phyloP scores from a whole-genome alignment of 257 asterid genomes.

The Nicotiana otophora region DNA sequence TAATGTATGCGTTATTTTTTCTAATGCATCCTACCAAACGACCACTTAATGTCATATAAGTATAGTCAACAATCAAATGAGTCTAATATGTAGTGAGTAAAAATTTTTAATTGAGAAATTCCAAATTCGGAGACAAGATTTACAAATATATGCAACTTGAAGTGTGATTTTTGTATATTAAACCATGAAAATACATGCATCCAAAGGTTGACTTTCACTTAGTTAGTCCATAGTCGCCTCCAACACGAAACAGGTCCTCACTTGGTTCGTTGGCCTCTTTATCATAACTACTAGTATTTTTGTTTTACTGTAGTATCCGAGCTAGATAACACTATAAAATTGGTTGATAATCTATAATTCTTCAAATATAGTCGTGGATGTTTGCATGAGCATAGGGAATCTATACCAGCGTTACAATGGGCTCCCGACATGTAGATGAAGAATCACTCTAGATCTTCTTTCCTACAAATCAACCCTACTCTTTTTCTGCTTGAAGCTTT shows the following conservation, averaged over 20 bases:
- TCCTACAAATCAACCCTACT: background rate
- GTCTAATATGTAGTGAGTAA: too few species aligned
- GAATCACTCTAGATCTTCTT: background rate
- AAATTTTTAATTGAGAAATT: too few species aligned
- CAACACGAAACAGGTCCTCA: background rate
- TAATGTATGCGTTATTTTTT: too few species aligned
- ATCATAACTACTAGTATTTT: too few species aligned
- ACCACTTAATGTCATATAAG: too few species aligned
- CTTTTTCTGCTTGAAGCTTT: slow-evolving; percentile 17
- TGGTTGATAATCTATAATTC: background rate
- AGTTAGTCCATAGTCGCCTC: background rate
- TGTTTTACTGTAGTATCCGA: too few species aligned
- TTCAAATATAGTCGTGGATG: background rate
- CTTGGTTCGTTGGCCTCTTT: too few species aligned
- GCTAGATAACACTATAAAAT: background rate
- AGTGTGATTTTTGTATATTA: background rate
- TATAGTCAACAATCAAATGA: too few species aligned
- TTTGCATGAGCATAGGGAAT: background rate
- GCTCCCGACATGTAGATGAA: background rate
- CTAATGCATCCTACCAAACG: too few species aligned
- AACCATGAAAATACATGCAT: background rate
- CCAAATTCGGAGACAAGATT: too few species aligned
- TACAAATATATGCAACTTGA: background rate
- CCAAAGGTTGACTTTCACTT: background rate
- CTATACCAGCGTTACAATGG: background rate